Evolutionary conservation across 2,329 filamentous ascomycete species (phyloP), one percentile per base, ranked within the genome.

Genomic region (Cryphonectria parasitica): DNA sequence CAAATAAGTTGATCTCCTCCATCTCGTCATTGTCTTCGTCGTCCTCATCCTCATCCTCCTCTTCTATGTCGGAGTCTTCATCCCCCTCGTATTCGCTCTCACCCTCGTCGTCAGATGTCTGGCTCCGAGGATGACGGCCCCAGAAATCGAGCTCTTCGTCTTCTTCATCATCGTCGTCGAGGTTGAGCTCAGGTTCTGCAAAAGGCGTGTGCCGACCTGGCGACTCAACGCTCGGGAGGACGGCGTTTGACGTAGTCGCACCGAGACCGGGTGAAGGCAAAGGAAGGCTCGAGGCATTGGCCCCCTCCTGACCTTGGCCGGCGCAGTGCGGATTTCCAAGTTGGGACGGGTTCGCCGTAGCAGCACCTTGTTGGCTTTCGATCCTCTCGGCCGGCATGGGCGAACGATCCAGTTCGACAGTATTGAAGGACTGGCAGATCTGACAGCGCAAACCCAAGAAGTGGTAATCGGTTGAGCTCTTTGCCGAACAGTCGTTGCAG

Each of bases 401-500:
- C 25, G 71, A 72, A 4, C 71, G 71, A 22, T 72, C 66, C 36
- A 91, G 79, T 76, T 92, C 88, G 22, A 87, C 88, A 0, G 90
- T 92, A 76, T 92, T 92, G 76, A 91, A 92, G 3, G 90, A 92
- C 58, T 85, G 83, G 77, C 90, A 92, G 49, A 91, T 88, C 19
- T 86, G 90, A 78, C 96, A 99, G 80, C 97, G 97, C 62, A 97
- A 84, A 0, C 96, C 96, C 5, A 98, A 84, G 94, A 96, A 99
- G 81, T 99, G 96, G 78, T 97, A 99, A 41, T 88, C 87, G 31
- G 96, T 94, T 31, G 92, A 92, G 72, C 92, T 95, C 78, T 94
- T 95, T 17, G 92, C 92, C 62, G 91, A 93, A 81, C 96, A 99
- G 81, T 99, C 96, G 79, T 99, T 98, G 81, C 96, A 99, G 73